A percentile compares a stretch with the other conserved stretches of the same genome.
phyloP scores from a whole-genome alignment of 1,284 basidiomycete species.

The Coniophora puteana region DNA sequence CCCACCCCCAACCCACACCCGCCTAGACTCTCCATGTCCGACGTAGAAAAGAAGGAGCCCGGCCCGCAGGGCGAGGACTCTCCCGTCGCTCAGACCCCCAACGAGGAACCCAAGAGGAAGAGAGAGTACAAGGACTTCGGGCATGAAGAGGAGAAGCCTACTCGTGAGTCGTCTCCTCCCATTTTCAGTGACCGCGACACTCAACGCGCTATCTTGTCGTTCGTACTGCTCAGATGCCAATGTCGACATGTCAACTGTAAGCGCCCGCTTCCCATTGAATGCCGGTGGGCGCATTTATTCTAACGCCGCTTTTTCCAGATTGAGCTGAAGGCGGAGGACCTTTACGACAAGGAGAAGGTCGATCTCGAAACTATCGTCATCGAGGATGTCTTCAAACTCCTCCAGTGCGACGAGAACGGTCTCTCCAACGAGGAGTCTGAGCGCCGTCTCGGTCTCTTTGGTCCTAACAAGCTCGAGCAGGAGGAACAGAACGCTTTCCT shows the following conservation, averaged over 20 bases:
- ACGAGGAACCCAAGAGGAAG: conserved; percentile 56
- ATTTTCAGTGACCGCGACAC: conserved; percentile 5
- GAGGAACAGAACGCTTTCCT: conserved; percentile 87
- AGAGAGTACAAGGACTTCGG: conserved; percentile 92
- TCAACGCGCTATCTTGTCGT: conserved; percentile 1
- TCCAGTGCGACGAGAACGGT: conserved; percentile 86
- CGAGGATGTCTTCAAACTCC: conserved; percentile 94
- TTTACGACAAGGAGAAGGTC: conserved; percentile 99
- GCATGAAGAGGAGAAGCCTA: conserved; percentile 69
- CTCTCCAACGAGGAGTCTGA: conserved; percentile 71
- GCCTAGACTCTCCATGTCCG: conserved; percentile 29
- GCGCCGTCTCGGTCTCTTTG: conserved; percentile 92
- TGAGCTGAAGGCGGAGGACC: conserved; percentile 89
- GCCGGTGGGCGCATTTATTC: conserved; percentile 9
- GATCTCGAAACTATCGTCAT: conserved; percentile 96
- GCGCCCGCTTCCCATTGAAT: conserved; percentile 17
- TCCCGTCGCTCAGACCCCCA: conserved; percentile 23
- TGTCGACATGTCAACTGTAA: conserved; percentile 81
- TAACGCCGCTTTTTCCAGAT: conserved; percentile 45
- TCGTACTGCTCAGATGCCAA: conserved; percentile 58
- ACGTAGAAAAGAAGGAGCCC: conserved; percentile 62
- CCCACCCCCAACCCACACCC: background rate
- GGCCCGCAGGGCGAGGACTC: conserved; percentile 45
- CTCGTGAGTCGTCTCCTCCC: conserved; percentile 50
- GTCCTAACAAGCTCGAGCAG: conserved; percentile 92